Percentiles rank a stretch among this genome's conserved stretches.
phyloP scores from a whole-genome alignment of 257 asterid genomes.

The Echium plantagineum region DNA sequence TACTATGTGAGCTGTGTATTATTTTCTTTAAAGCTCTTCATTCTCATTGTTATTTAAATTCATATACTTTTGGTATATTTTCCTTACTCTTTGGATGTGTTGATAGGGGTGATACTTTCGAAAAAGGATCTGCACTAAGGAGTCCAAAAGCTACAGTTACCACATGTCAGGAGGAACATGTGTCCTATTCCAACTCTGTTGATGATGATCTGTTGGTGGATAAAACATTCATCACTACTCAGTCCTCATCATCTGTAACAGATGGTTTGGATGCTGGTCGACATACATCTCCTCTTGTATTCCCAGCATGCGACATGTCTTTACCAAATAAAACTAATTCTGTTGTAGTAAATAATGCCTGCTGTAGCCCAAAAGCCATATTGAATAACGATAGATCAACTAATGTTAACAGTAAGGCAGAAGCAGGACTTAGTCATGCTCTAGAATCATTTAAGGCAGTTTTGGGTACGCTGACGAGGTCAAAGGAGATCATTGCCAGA shows the following conservation, averaged over 20 bases:
- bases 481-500: slow-evolving; percentile 74
- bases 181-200: slow-evolving; percentile 28
- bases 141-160: slow-evolving; percentile 19
- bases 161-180: slow-evolving; percentile 16
- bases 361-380: slow-evolving; percentile 42
- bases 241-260: slow-evolving; percentile 46
- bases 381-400: slow-evolving; percentile 39
- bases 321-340: slow-evolving; percentile 24
- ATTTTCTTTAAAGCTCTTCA: background rate
- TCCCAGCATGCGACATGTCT: slow-evolving; percentile 38
- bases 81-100: slow-evolving; percentile 1
- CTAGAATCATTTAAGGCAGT: slow-evolving; percentile 58
- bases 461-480: slow-evolving; percentile 66
- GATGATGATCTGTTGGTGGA: slow-evolving; percentile 33
- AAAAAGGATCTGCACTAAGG: slow-evolving; percentile 28
- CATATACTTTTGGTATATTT: slow-evolving; percentile 4
- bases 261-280: slow-evolving; percentile 44
- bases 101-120: slow-evolving; percentile 33
- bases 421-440: slow-evolving; percentile 36
- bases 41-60: slow-evolving; percentile 4
- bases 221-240: slow-evolving; percentile 34
- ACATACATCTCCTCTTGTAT: slow-evolving; percentile 42
- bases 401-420: slow-evolving; percentile 44
- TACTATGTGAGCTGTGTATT: slow-evolving; percentile 33
- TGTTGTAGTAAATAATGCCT: slow-evolving; percentile 31